Evolutionary conservation across 1,139 yeast species (phyloP).

Genomic region (Diutina rugosa): DNA sequence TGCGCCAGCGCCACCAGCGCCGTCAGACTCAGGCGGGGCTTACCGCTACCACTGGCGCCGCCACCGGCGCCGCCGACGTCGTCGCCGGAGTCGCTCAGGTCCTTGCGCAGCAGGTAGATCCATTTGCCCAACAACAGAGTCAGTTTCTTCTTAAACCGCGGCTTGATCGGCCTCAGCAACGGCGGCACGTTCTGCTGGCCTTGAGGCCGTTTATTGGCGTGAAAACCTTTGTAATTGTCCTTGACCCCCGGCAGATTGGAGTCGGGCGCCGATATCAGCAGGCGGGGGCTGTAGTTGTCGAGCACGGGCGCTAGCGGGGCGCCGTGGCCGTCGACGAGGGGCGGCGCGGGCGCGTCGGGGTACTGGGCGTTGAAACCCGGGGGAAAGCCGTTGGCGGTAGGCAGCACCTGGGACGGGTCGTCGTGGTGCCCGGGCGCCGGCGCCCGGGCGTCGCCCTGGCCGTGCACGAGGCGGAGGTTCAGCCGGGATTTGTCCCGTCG

Average conservation of each 20-base stretch:
- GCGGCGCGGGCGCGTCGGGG: background rate
- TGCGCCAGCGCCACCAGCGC: background rate
- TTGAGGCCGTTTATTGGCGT: conserved; percentile 15
- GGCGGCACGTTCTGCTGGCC: conserved; percentile 28
- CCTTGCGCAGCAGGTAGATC: conserved; percentile 28
- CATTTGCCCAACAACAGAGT: conserved; percentile 34
- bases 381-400: background rate
- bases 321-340: background rate
- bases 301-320: background rate
- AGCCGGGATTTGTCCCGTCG: conserved; percentile 16
- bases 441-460: background rate
- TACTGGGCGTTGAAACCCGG: background rate
- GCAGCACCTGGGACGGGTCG: background rate
- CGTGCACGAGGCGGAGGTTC: conserved; percentile 5
- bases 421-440: conserved; percentile 3
- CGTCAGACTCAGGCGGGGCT: background rate
- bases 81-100: conserved; percentile 12
- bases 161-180: conserved; percentile 36
- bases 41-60: too few relatives aligned
- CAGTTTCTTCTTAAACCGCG: conserved; percentile 31
- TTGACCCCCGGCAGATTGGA: conserved; percentile 2
- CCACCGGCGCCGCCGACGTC: background rate
- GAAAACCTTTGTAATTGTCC: conserved; percentile 35
- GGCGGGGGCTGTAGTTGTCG: conserved; percentile 6
- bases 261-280: conserved; percentile 4